Evolutionary conservation across 176 grass and related monocot genomes (phyloP), one percentile per base, ranked within the genome.

Genomic region (Lolium perenne): DNA sequence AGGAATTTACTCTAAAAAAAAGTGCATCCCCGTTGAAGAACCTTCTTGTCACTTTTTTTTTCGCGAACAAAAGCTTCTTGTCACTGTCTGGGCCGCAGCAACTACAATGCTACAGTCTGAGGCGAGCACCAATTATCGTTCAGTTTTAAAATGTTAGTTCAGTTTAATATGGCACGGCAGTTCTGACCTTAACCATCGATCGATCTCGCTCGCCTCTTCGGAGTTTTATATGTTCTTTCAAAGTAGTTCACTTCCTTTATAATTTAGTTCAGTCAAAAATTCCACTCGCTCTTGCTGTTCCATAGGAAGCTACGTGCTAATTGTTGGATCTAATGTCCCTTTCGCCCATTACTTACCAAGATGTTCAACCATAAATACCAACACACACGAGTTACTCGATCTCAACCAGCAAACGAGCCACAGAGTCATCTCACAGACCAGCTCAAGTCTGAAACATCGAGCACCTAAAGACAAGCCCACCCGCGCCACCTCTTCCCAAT

Each of bases 301-400:
- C 54, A 57, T 16, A 38, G 66, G 22, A 72, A 47, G 7, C 8
- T 41, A 73, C 47, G 17, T 53, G 26, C 25, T 63, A 61, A 75
- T 62, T 50, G 10, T 16, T 60, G 38, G 41, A 46, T 16, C 8
- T 47, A 10, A 43, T 43, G 4, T 47, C 8, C 7, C 46, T 10
- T 10, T 47, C 1, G 46, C 46, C 46, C 46, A 47, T 10, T 47
- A 10, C 46, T 47, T 13, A 2, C 1, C 32, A 68, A 18, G 14
- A 58, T 59, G 14, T 43, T 45, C 66, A 11, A 11, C 40, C 71
- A 86, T 74, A 80, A 61, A 81, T 87, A 81, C 57, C 4, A 6
- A 29, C 17, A 51, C 35, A 5, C 3, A 32, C 23, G 75, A 68
- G 13, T 26, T 14, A 48, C 9, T 10, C 1, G 9, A 18, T 61